Base-by-base conservation (phyloP, 2,329 filamentous ascomycete genomes). In the Penicillium capsulatum region DNA sequence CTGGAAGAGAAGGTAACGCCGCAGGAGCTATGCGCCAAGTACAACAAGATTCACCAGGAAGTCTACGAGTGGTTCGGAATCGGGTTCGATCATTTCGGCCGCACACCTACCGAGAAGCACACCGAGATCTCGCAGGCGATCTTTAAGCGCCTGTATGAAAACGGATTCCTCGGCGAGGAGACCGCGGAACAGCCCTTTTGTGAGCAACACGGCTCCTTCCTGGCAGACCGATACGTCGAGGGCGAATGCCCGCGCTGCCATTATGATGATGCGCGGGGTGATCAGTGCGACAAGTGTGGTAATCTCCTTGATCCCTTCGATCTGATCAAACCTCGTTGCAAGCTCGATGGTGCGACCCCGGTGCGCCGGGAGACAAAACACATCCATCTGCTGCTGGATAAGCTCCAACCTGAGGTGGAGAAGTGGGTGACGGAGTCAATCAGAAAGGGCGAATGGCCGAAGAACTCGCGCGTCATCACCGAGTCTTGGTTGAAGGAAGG, bases 61-160 rank as follows among this genome's bases (percentile, higher is more conserved):
- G 84, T 96, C 51, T 97, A 97, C 67, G 79, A 94, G 65, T 96
- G 91, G 88, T 98, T 98, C 71, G 81, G 89, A 60, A 91, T 97
- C 59, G 82, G 79, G 42, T 97, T 97, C 62, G 91, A 97, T 69
- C 83, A 90, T 66, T 98, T 97, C 62, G 92, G 90, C 47, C 84
- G 90, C 44, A 97, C 92, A 4, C 88, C 90, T 3, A 97, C 91
- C 13, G 69, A 79, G 38, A 79, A 92, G 57, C 92, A 97, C 68
- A 96, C 89, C 15, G 79, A 88, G 52, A 97, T 98, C 55, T 86
- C 90, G 7, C 92, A 97, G 68, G 80, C 86, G 48, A 90, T 97
- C 51, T 97, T 97, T 68, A 72, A 74, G 40, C 83, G 89, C 63
- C 78, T 98, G n/a, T 76, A 89, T 69, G 77, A 92, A 49, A 95